Evolutionary conservation across 257 asterid genomes (phyloP), one percentile per base, ranked within the genome.

Genomic region (Solanum sejunctum): DNA sequence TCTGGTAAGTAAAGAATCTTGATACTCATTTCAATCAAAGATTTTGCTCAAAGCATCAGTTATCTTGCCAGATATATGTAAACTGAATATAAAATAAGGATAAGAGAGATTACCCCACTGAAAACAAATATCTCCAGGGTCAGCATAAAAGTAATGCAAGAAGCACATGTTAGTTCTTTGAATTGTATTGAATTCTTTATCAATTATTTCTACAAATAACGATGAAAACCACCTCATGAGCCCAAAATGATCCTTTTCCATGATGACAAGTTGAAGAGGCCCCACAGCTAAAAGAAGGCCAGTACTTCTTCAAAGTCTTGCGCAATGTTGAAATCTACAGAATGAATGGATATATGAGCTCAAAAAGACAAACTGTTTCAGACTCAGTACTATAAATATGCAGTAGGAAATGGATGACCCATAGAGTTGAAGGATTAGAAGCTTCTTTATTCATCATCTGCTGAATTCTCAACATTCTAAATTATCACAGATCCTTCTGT

Each of bases 241-340:
- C 99, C 99, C 99, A 95, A 88, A 95, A 94, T 78, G 92, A 39
- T 88, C 99, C 99, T 85, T 86, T 93, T 66, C 92, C 92, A 69
- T 93, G 93, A 87, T 94, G 96, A 90, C 99, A 95, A 83, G 93
- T 91, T 71, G 91, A 86, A 85, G 95, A 4, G 67, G 89, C 83
- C 82, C 91, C 70, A 86, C 99, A 94, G 86, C 91, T 93, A 63
- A 88, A 90, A 55, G 97, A 86, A 80, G 99, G 98, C 99, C 99
- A 95, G 86, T 93, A 94, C 91, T 88, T 89, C 80, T 90, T 85
- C 86, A 95, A 57, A 64, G 75, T 91, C 87, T 63, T 89, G 71
- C 20, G 89, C 95, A 94, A 86, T 81, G 95, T 77, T 61, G 95
- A 89, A 85, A 95, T 73, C 99, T 95, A 90, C 60, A 83, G 49